These are phyloP conservation scores for Diatrype stigma DNA, from an alignment of 2,329 filamentous ascomycete species.

Conservation along the genomic window DNA sequence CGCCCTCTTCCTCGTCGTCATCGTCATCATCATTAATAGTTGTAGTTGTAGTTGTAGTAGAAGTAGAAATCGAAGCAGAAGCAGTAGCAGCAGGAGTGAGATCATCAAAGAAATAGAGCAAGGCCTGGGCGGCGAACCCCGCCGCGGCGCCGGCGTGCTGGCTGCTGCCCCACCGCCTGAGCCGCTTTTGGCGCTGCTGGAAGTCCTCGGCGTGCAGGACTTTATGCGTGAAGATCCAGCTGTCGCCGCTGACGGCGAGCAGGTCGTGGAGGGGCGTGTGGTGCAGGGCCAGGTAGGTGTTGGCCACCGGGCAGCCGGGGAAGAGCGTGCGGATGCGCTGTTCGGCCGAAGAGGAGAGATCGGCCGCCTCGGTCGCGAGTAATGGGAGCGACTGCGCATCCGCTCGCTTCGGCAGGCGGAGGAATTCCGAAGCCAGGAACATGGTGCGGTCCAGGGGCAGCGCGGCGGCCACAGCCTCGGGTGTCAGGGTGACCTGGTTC, in stretches of 20 bases:
- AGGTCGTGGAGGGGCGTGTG: constrained; percentile 56
- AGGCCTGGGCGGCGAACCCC: constrained; percentile 47
- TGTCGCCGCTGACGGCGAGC: constrained; percentile 54
- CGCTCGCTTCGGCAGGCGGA: constrained; percentile 21
- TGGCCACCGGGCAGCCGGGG: constrained; percentile 39
- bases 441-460: constrained; percentile 22
- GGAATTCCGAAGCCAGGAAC: constrained; percentile 25
- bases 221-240: constrained; percentile 55
- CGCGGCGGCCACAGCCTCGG: constrained; percentile 30
- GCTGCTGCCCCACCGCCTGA: constrained; percentile 33
- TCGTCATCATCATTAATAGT: neutral
- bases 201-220: constrained; percentile 41
- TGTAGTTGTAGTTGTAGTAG: constrained; percentile 2
- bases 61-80: neutral
- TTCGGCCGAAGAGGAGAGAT: constrained; percentile 15
- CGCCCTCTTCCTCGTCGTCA: constrained; percentile 1
- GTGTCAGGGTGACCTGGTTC: constrained; percentile 30
- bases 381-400: constrained; percentile 15
- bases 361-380: constrained; percentile 13
- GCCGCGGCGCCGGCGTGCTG: constrained; percentile 39
- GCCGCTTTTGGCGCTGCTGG: constrained; percentile 40
- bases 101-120: constrained; percentile 40
- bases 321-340: constrained; percentile 39
- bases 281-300: constrained; percentile 54
- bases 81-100: neutral